Base-by-base conservation (phyloP, 345 rosid genomes). In the Brassica nigra region DNA sequence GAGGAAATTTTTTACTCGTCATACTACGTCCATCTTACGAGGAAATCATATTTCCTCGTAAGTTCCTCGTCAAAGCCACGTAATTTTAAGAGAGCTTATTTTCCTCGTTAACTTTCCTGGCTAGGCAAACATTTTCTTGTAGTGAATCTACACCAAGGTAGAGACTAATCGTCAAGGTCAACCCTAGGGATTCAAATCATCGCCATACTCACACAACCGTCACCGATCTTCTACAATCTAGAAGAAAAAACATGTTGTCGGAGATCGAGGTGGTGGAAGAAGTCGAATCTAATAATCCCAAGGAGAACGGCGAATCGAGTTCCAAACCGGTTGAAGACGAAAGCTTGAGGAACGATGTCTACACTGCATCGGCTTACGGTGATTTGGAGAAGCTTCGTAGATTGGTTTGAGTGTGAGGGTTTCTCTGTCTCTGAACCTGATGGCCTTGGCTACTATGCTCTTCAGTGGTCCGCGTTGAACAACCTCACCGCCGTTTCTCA, bases 381-480 rank as follows among this genome's bases (percentile, higher is more conserved):
- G 95, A 95, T 84, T 73, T 95, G 90, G 99, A 95, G 93, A 95
- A 95, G 87, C 90, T 93, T 71, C 93, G 91, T 11, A 85, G 93
- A 83, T 88, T 95, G 98, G 98, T 93, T 23, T 57, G 92, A 93
- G 85, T 85, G 84, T 70, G 99, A 95, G 59, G 97, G 97, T 29
- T 89, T 89, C 78, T 93, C 98, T 55, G 92, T 95, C 20, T 85
- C 91, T 1, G 90, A 87, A 71, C 96, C 99, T 2, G 99, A 95
- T 73, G 88, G 86, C 16, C 89, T 89, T 55, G 98, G 98, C 12
- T 93, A 95, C 87, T 88, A 83, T 80, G 93, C 97, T n/a, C 85
- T 95, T 47, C 98, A 95, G 84, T 95, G 99, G 99, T 95, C 99
- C 9, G 98, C 99, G 29, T 85, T 95, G 84, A 93, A 95, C 73